Conservation (phyloP, 176 grass and related monocot genomes). For the Thalia dealbata region DNA sequence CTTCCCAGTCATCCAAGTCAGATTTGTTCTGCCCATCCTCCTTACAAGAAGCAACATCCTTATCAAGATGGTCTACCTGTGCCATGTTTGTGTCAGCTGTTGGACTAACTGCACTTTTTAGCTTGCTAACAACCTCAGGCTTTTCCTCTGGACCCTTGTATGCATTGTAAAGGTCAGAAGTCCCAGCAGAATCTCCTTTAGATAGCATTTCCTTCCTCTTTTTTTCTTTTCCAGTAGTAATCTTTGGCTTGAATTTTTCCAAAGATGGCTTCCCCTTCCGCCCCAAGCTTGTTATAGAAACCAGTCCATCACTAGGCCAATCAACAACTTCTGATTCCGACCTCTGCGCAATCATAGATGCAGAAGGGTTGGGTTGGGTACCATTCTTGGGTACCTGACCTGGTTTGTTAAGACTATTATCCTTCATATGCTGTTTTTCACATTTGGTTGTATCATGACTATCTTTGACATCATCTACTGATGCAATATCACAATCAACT, state of each 20-base stretch:
- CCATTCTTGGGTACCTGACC: neutral
- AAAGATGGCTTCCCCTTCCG: constrained; percentile 53
- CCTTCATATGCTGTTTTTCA: neutral
- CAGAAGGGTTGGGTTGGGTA: constrained; percentile 2
- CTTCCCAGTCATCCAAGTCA: constrained; percentile 87
- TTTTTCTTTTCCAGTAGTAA: constrained; percentile 38
- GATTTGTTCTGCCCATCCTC: constrained; percentile 52
- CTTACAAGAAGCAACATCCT: constrained; percentile 27
- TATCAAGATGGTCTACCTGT: neutral
- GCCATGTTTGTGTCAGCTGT: neutral
- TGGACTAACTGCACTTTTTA: constrained; percentile 28
- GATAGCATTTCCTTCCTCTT: constrained; percentile 71
- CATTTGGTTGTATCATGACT: neutral
- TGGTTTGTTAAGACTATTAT: neutral
- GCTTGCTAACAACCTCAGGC: constrained; percentile 17
- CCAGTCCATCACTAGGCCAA: neutral
- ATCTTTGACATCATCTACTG: neutral
- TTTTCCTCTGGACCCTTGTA: constrained; percentile 84
- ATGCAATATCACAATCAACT: neutral
- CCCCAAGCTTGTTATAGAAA: too few species aligned
- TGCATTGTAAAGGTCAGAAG: constrained; percentile 88
- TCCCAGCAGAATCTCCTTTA: constrained; percentile 86
- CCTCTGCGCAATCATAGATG: constrained; percentile 25
- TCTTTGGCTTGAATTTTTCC: constrained; percentile 43
- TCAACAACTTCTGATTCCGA: constrained; percentile 24